Evolutionary conservation across 768 basidiomycete species (phyloP).

Genomic region (Pholiota conissans): DNA sequence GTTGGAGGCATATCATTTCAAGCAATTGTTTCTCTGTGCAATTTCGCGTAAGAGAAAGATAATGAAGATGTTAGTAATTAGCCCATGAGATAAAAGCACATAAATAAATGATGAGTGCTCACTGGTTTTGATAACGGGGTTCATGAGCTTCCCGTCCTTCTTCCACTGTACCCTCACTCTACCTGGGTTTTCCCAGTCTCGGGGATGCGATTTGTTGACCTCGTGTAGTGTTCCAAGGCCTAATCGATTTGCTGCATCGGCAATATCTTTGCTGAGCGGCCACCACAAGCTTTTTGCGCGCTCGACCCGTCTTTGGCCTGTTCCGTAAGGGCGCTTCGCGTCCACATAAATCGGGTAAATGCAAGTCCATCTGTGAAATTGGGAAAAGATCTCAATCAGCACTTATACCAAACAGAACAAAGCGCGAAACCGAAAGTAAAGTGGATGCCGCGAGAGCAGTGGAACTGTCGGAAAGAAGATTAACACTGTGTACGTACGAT

Average conservation of each 20-base stretch:
- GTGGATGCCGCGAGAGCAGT: neutral
- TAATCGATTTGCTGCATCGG: conserved; percentile 74
- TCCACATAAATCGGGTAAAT: conserved; percentile 98
- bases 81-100: no score
- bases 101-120: conserved; percentile 29
- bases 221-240: conserved; percentile 85
- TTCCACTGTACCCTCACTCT: conserved; percentile 93
- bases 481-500: conserved; percentile 48
- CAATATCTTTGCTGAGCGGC: conserved; percentile 93
- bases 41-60: neutral
- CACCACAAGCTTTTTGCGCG: conserved; percentile 86
- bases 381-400: neutral
- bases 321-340: conserved; percentile 86
- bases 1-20: conserved; percentile 70
- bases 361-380: conserved; percentile 77
- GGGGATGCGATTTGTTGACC: conserved; percentile 86
- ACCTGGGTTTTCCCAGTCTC: conserved; percentile 98
- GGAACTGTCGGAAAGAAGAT: neutral
- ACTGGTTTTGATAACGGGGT: conserved; percentile 77
- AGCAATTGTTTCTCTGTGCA: conserved; percentile 74
- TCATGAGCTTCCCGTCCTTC: conserved; percentile 69
- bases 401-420: neutral
- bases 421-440: neutral
- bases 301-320: conserved; percentile 79
- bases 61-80: neutral